phyloP scores from a whole-genome alignment of 768 basidiomycete genomes.

The Sarcomyxa edulis region DNA sequence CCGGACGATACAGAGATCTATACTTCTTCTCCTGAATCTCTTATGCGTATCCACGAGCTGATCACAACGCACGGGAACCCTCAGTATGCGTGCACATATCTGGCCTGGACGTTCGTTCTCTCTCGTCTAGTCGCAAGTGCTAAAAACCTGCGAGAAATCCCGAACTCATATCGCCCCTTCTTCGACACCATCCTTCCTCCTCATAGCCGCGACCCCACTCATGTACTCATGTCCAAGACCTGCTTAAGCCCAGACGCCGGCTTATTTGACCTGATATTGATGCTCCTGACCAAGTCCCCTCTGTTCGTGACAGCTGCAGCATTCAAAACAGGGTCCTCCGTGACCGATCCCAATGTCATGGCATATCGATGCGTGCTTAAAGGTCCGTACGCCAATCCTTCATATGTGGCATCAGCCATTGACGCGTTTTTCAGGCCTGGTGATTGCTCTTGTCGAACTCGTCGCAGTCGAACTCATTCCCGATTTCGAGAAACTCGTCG shows the following conservation, averaged over 20 bases:
- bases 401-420: too few species aligned
- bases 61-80: conserved; percentile 54
- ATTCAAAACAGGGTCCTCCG: conserved; percentile 60
- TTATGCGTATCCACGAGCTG: conserved; percentile 63
- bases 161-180: conserved; percentile 49
- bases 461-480: conserved; percentile 73
- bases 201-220: conserved; percentile 40
- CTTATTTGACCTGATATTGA: conserved; percentile 51
- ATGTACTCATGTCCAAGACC: conserved; percentile 52
- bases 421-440: conserved; percentile 47
- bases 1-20: conserved; percentile 48
- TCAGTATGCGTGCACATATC: conserved; percentile 65
- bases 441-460: conserved; percentile 71
- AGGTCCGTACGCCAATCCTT: conserved; percentile 39
- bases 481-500: conserved; percentile 64
- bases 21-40: conserved; percentile 53
- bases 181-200: conserved; percentile 44
- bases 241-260: conserved; percentile 56
- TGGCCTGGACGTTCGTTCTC: conserved; percentile 84
- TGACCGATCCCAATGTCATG: conserved; percentile 73
- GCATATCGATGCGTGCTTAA: conserved; percentile 81
- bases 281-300: conserved; percentile 63
- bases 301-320: conserved; percentile 72
- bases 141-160: conserved; percentile 42
- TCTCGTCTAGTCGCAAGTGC: conserved; percentile 51